Conservation (phyloP, 2,329 filamentous ascomycete genomes). For the Fusarium protoensiforme region DNA sequence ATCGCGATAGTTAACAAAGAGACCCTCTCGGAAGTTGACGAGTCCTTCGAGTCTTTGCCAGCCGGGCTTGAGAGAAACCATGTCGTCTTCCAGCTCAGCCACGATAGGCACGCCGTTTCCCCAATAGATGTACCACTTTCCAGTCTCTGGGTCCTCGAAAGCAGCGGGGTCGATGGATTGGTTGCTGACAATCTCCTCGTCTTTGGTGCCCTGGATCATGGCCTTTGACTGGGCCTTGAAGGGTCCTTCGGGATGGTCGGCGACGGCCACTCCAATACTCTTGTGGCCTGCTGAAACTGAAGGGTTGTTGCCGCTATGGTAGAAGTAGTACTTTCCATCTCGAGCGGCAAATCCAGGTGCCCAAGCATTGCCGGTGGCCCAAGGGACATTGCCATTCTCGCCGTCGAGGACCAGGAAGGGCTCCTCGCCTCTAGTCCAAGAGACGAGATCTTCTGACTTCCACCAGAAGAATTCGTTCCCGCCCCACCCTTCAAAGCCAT, state of each 20-base stretch:
- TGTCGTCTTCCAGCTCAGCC: conserved; percentile 57
- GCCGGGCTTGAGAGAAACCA: conserved; percentile 54
- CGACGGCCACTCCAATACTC: conserved; percentile 70
- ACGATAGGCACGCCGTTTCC: conserved; percentile 59
- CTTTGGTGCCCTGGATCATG: conserved; percentile 58
- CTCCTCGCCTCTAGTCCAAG: conserved; percentile 53
- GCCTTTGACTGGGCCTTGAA: conserved; percentile 64
- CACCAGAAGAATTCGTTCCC: conserved; percentile 60
- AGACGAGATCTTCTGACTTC: conserved; percentile 56
- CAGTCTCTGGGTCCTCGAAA: conserved; percentile 68
- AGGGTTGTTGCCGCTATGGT: conserved; percentile 66
- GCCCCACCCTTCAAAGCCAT: conserved; percentile 57
- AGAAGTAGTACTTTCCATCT: conserved; percentile 72
- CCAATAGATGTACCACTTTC: conserved; percentile 71
- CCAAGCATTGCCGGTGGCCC: conserved; percentile 75
- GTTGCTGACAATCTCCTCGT: conserved; percentile 55
- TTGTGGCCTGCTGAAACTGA: conserved; percentile 61
- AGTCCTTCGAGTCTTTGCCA: conserved; percentile 51
- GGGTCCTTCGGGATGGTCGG: conserved; percentile 67
- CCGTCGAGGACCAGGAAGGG: conserved; percentile 59
- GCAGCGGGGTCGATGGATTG: conserved; percentile 70
- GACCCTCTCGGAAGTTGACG: conserved; percentile 53
- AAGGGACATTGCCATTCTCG: conserved; percentile 65
- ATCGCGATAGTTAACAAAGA: conserved; percentile 56
- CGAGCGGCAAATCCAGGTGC: conserved; percentile 71